phyloP scores from a whole-genome alignment of 2,329 filamentous ascomycete species.

The Shiraia sp. region DNA sequence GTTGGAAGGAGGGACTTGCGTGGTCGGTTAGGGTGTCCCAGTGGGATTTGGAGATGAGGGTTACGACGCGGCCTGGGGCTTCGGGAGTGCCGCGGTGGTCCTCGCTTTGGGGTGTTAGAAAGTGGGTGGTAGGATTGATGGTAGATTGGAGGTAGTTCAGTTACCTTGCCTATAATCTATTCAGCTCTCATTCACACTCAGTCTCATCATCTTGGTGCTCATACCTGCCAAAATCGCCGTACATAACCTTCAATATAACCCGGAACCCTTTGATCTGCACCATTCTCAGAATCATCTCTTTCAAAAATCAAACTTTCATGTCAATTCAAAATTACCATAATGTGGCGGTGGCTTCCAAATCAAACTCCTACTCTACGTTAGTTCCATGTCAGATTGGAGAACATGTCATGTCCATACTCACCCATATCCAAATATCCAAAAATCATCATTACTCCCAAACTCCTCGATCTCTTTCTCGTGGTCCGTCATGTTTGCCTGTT shows the following conservation, averaged over 20 bases:
- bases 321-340: slow-evolving; percentile 66
- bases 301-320: background rate
- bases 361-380: slow-evolving; percentile 66
- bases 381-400: slow-evolving; percentile 2
- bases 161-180: slow-evolving; percentile 39
- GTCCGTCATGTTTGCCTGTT: slow-evolving; percentile 23
- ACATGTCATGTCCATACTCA: too few relatives aligned
- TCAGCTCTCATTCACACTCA: too few relatives aligned
- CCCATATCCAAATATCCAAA: slow-evolving; percentile 99
- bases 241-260: slow-evolving; percentile 95
- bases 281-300: slow-evolving; percentile 1
- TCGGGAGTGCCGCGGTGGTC: slow-evolving; percentile 93
- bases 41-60: slow-evolving; percentile 80
- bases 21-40: slow-evolving; percentile 77
- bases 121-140: background rate
- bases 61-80: slow-evolving; percentile 87
- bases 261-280: slow-evolving; percentile 76
- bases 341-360: slow-evolving; percentile 99
- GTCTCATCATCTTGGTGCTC: slow-evolving; percentile 38
- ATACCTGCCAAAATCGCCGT: slow-evolving; percentile 95
- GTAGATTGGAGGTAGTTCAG: slow-evolving; percentile 1
- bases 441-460: slow-evolving; percentile 60
- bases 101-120: slow-evolving; percentile 60
- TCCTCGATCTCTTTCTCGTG: slow-evolving; percentile 36
- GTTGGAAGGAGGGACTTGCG: slow-evolving; percentile 40